Evolutionary conservation across 352 stramenopile species (phyloP), one percentile per base, ranked within the genome.

Genomic region (Pythium sp.): DNA sequence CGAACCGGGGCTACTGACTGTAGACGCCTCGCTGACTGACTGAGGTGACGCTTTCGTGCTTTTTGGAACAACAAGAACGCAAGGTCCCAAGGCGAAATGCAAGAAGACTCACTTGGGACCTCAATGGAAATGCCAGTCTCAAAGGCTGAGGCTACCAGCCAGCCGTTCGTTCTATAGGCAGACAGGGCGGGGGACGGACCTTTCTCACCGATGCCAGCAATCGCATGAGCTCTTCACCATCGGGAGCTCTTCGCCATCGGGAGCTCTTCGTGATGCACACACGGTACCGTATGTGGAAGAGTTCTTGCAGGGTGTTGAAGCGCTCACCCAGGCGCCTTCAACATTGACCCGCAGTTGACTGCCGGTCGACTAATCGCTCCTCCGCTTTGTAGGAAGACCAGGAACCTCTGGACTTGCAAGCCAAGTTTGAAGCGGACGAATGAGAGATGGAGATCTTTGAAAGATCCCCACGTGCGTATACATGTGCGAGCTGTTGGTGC

Each of bases 311-410:
- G 43, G 43, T 22, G 43, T 51, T 51, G 43, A 51, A 51, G 43
- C 4, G 41, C 41, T 49, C 43, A 24, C 43, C 6, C 18, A 22
- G 6, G 18, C 7, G 6, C 7, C 41, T 49, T 49, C 41, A 49
- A 49, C 41, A 49, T n/a, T 49, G 41, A 49, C 41, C 15, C 43
- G 43, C 43, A 51, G 43, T 51, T 51, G 43, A 51, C 43, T 51
- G 18, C 38, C 4, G 43, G 18, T 51, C 43, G 43, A 51, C 43
- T 51, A 51, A 51, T 51, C 43, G 18, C 43, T 51, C 18, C 43
- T 51, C 15, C 18, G 18, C 3, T 51, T n/a, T 51, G 43, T 22
- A 22, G 43, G 18, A 9, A 24, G 43, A 51, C 43, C 43, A 51
- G 15, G 38, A 46, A 46, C 12, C 38, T 20, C 43, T 8, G 6